These are phyloP conservation scores for Solanum habrochaites DNA, from an alignment of 257 asterid genomes.

Conservation along the genomic window DNA sequence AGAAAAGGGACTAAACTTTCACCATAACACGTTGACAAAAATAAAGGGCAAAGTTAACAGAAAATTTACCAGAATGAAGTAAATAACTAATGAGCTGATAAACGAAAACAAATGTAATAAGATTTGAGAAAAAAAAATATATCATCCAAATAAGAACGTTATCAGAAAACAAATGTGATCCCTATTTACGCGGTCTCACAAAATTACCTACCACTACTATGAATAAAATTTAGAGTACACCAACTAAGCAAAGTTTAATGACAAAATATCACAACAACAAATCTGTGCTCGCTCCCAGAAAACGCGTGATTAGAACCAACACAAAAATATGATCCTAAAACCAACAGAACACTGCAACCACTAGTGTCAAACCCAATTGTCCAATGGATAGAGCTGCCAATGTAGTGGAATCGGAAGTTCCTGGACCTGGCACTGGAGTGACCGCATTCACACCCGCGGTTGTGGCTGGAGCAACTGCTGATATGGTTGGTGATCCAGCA, in stretches of 20 bases:
- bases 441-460: constrained; percentile 12
- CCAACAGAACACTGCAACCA: constrained; percentile 8
- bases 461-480: constrained; percentile 22
- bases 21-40: background rate
- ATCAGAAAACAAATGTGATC: background rate
- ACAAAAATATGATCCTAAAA: constrained; percentile 1
- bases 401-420: constrained; percentile 25
- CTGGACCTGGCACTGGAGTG: constrained; percentile 36
- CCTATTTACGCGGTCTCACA: background rate
- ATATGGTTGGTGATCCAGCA: constrained; percentile 28
- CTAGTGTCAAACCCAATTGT: background rate
- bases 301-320: background rate
- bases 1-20: background rate
- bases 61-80: background rate
- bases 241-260: background rate
- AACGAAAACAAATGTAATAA: background rate
- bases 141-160: background rate
- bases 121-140: background rate
- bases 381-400: constrained; percentile 9
- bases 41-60: background rate
- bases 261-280: background rate
- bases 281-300: background rate
- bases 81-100: background rate
- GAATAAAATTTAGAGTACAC: background rate
- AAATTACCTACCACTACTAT: background rate